Evolutionary conservation across 208 protist species (phyloP).

Genomic region (Leishmania amazonensis): DNA sequence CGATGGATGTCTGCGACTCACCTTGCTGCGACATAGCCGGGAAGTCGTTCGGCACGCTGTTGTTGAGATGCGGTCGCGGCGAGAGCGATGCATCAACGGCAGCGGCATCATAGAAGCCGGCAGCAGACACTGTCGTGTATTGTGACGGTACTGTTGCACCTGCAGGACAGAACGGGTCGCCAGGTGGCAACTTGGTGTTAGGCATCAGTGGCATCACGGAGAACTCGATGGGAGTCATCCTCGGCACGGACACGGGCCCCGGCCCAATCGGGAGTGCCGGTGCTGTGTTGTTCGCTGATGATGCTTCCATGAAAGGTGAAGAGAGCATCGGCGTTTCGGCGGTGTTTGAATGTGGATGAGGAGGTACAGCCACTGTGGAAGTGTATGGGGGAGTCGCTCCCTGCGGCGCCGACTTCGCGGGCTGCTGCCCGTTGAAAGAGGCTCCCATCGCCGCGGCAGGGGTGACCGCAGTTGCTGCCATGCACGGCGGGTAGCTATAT

Average conservation of each 20-base stretch:
- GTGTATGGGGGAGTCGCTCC: slow-evolving; percentile 25
- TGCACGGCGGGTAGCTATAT: slow-evolving; percentile 38
- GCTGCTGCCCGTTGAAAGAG: slow-evolving; percentile 1
- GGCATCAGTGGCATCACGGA: slow-evolving; percentile 46
- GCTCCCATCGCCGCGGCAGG: slow-evolving; percentile 15
- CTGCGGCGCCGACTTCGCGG: slow-evolving; percentile 18
- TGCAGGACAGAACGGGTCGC: slow-evolving; percentile 59
- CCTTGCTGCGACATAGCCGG: not conserved
- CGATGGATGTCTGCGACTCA: not conserved
- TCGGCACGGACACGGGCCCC: not conserved
- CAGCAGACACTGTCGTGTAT: slow-evolving; percentile 27
- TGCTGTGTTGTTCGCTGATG: slow-evolving; percentile 10
- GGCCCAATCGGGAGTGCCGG: slow-evolving; percentile 3
- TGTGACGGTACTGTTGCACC: slow-evolving; percentile 49
- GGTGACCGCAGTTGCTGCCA: slow-evolving; percentile 27
- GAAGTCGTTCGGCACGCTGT: not conserved
- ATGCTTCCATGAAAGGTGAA: slow-evolving; percentile 12
- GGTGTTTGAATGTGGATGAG: slow-evolving; percentile 4
- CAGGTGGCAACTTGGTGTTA: slow-evolving; percentile 48
- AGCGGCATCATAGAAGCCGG: slow-evolving; percentile 10
- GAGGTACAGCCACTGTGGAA: not conserved
- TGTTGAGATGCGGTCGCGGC: not conserved
- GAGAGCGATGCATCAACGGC: not conserved
- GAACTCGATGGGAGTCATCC: slow-evolving; percentile 33
- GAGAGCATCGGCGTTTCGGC: slow-evolving; percentile 13